Percentiles rank a stretch among this genome's conserved stretches.
These are phyloP conservation scores for Leccinum aurantiacum DNA, from an alignment of 768 basidiomycete genomes.

Conservation along the genomic window DNA sequence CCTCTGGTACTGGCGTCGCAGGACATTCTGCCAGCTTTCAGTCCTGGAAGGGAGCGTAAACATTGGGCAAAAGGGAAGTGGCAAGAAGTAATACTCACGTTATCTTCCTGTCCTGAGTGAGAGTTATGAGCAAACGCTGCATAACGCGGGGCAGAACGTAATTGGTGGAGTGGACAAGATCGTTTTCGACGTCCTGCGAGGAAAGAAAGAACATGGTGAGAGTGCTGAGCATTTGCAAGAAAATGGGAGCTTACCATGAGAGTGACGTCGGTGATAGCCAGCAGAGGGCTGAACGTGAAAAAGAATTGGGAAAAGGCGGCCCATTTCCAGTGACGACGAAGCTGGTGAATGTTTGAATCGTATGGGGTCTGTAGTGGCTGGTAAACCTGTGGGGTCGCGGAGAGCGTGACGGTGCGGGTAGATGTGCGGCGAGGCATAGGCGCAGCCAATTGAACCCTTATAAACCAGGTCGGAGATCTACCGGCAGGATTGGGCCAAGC, in stretches of 20 bases:
- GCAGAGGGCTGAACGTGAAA: conserved; percentile 74
- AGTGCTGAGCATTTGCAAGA: background rate
- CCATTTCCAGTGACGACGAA: conserved; percentile 90
- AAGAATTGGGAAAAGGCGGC: conserved; percentile 90
- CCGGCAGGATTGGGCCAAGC: conserved; percentile 26
- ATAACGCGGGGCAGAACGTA: conserved; percentile 70
- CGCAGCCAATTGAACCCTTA: conserved; percentile 37
- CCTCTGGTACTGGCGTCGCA: conserved; percentile 76
- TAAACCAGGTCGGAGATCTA: conserved; percentile 39
- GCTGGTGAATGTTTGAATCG: conserved; percentile 45
- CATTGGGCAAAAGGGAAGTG: conserved; percentile 17
- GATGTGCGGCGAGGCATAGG: conserved; percentile 61
- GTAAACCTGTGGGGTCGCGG: conserved; percentile 32
- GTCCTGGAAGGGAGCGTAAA: conserved; percentile 41
- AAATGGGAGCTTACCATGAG: conserved; percentile 48
- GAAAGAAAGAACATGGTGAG: conserved; percentile 13
- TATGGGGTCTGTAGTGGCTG: conserved; percentile 28
- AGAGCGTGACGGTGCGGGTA: conserved; percentile 36
- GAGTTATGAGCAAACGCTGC: conserved; percentile 67
- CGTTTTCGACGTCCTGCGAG: conserved; percentile 73
- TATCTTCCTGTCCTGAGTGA: conserved; percentile 81
- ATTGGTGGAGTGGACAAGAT: conserved; percentile 61
- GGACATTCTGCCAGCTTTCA: conserved; percentile 75
- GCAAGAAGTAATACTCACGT: conserved; percentile 48
- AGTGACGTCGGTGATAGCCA: conserved; percentile 70